phyloP scores from a whole-genome alignment of 1,284 basidiomycete species.

The Tilletia indica region DNA sequence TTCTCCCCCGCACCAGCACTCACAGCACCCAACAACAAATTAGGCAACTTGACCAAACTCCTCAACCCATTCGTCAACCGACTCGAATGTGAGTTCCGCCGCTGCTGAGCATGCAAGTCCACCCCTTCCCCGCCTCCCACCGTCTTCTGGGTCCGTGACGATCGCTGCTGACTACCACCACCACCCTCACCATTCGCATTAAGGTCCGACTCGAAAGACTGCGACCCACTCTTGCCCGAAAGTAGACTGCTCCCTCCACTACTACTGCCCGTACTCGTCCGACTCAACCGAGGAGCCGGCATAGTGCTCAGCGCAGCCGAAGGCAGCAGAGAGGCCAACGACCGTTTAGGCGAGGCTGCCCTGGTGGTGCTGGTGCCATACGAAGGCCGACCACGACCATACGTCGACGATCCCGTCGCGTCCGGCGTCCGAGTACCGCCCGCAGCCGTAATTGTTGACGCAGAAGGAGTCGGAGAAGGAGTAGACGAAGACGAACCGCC shows the following conservation, averaged over 20 bases:
- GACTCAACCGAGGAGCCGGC: slow-evolving; percentile 6
- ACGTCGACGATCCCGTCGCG: no score
- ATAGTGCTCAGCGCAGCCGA: neutral
- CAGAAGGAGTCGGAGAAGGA: no score
- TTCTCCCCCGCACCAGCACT: neutral
- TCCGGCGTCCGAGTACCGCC: no score
- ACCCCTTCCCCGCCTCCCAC: no score
- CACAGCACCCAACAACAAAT: neutral
- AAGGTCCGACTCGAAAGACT: no score
- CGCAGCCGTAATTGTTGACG: no score
- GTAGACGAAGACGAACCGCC: neutral
- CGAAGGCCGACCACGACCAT: no score
- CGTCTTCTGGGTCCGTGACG: no score
- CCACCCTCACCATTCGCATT: no score
- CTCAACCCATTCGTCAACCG: neutral
- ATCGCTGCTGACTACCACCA: no score
- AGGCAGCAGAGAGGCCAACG: neutral
- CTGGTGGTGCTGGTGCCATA: no score
- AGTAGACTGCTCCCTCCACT: neutral
- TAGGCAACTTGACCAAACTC: slow-evolving; percentile 4
- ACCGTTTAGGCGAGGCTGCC: slow-evolving; percentile 13
- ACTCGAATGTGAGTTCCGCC: slow-evolving; percentile 9
- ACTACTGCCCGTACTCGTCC: neutral
- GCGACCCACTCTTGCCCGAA: neutral
- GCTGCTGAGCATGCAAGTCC: neutral